phyloP scores from a whole-genome alignment of 768 basidiomycete genomes.

The Mrakia frigida region DNA sequence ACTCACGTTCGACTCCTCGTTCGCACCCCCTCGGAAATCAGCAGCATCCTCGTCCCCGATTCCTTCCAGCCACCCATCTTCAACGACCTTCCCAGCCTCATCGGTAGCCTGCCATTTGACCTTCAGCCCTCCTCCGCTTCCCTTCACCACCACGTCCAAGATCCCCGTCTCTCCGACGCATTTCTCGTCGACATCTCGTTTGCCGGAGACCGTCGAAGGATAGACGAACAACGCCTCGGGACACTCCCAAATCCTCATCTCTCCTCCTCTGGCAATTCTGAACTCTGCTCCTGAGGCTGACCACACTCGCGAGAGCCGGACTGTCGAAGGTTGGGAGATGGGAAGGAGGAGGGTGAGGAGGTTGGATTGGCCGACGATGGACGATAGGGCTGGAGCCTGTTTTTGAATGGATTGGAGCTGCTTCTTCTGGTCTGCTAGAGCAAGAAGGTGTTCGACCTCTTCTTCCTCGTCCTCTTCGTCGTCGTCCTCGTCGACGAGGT shows the following conservation, averaged over 20 bases:
- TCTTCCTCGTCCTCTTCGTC: conserved; percentile 35
- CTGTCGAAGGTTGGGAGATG: conserved; percentile 63
- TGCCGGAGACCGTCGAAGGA: background rate
- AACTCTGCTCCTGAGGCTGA: conserved; percentile 12
- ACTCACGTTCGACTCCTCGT: background rate
- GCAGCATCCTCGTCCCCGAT: conserved; percentile 59
- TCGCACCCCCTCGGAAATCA: background rate
- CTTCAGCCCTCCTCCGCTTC: conserved; percentile 49
- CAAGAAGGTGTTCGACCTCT: conserved; percentile 35
- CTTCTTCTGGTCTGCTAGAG: conserved; percentile 13
- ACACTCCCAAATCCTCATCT: conserved; percentile 17
- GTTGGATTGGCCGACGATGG: conserved; percentile 39
- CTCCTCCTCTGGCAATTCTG: conserved; percentile 5
- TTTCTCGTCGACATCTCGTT: conserved; percentile 41
- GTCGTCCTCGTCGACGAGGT: conserved; percentile 32
- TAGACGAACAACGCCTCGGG: conserved; percentile 15
- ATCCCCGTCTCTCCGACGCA: conserved; percentile 62
- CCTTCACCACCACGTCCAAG: conserved; percentile 50
- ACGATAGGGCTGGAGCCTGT: conserved; percentile 30
- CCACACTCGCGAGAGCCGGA: conserved; percentile 65
- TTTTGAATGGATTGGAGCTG: conserved; percentile 35
- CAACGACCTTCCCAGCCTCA: conserved; percentile 56
- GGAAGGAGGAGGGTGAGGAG: conserved; percentile 55
- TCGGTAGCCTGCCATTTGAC: conserved; percentile 65
- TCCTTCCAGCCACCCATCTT: conserved; percentile 74